Evolutionary conservation across 2,329 filamentous ascomycete species (phyloP), one percentile per base, ranked within the genome.

Genomic region (Colletotrichum filicis): DNA sequence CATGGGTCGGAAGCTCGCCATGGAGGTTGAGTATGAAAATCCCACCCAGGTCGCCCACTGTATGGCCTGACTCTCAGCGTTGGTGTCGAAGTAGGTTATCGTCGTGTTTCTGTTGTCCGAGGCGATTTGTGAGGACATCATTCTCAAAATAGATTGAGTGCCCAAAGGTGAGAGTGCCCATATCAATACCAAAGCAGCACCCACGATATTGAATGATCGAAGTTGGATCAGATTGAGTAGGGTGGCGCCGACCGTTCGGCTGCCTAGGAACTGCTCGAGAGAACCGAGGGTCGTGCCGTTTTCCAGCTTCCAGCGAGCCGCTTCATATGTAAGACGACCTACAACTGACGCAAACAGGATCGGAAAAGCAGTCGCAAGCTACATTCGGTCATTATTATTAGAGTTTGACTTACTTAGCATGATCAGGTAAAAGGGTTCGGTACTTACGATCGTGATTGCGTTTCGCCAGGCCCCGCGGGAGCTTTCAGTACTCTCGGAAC

Each of bases 151-250:
- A 0, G 79, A 76, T 69, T 81, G 80, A 19, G 76, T 74, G 5
- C 79, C 80, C 4, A 42, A 81, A 63, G 79, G 79, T 4, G 79
- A 81, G 9, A 80, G 74, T 9, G 75, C 72, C 80, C 80, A 81
- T 16, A 79, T 46, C 1, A 79, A 5, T 16, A 80, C 53, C 9
- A 81, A 60, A 0, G 57, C 67, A 2, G 79, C 5, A 3, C 75
- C 77, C 19, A 80, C 74, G 2, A 77, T 22, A 65, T 80, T 80
- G 58, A 79, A 74, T 5, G 75, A 75, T 28, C 76, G 71, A 14
- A 80, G 75, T 49, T 75, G 72, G 14, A 79, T 55, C 56, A 79
- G 76, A 7, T 79, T 80, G 1, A 71, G 61, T 14, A 81, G 49
- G 9, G 79, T 75, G 32, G 76, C 76, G 8, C 74, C 76, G 8